phyloP scores from a whole-genome alignment of 106 monocot genomes.

The Phalaenopsis aphrodite region DNA sequence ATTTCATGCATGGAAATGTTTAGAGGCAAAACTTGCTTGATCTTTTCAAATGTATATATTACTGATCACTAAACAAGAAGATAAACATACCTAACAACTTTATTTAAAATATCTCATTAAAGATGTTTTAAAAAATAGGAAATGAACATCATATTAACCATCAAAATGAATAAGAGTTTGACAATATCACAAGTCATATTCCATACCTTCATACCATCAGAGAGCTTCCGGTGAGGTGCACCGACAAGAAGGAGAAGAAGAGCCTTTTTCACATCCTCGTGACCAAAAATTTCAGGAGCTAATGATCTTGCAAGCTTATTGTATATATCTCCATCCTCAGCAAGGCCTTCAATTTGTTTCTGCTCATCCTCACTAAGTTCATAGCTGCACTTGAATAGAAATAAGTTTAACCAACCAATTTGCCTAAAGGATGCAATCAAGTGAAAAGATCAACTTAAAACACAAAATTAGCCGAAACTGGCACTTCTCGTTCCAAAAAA shows the following conservation, averaged over 20 bases:
- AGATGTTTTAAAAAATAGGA: neutral
- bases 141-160: neutral
- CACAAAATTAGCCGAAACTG: neutral
- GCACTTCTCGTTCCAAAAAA: too few species aligned
- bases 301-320: slow-evolving; percentile 81
- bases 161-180: neutral
- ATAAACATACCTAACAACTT: neutral
- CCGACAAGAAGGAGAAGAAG: slow-evolving; percentile 92
- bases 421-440: neutral
- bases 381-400: slow-evolving; percentile 49
- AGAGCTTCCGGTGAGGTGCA: slow-evolving; percentile 88
- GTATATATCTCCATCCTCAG: slow-evolving; percentile 96
- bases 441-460: neutral
- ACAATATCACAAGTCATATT: neutral
- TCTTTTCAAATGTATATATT: neutral
- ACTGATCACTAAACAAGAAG: neutral
- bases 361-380: slow-evolving; percentile 87
- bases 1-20: neutral
- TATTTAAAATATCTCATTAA: neutral
- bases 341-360: slow-evolving; percentile 75
- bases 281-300: slow-evolving; percentile 99
- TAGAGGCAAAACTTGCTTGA: neutral
- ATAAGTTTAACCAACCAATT: neutral
- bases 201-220: slow-evolving; percentile 65
- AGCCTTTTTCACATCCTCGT: slow-evolving; percentile 98